A percentile compares a stretch with the other conserved stretches of the same genome.
These are phyloP conservation scores for Boletus edulis DNA, from an alignment of 768 basidiomycete genomes.

Conservation along the genomic window DNA sequence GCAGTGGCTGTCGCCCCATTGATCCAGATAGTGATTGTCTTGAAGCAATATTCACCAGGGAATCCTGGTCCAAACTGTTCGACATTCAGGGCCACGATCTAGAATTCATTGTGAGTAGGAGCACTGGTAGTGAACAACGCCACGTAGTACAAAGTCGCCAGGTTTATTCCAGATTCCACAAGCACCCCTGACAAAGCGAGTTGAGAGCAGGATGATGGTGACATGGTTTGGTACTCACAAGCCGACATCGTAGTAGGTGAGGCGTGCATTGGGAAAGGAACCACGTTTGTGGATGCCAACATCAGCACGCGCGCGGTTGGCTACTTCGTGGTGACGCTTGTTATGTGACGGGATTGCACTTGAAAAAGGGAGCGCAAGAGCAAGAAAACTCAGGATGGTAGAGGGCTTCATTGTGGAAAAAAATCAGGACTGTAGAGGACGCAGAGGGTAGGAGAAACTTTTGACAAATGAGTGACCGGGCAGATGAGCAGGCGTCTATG, in stretches of 20 bases:
- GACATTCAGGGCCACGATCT: constrained; percentile 30
- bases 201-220: background rate
- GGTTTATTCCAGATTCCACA: constrained; percentile 43
- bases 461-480: constrained; percentile 23
- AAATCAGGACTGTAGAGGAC: background rate
- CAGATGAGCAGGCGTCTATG: constrained; percentile 9
- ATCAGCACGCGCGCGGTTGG: constrained; percentile 42
- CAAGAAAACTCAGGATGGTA: constrained; percentile 33
- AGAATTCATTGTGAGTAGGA: background rate
- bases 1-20: constrained; percentile 55
- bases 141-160: constrained; percentile 25
- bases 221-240: constrained; percentile 34
- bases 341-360: constrained; percentile 25
- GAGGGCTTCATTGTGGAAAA: constrained; percentile 22
- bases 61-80: constrained; percentile 54
- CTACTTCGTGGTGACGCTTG: constrained; percentile 43
- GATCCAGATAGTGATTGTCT: constrained; percentile 57
- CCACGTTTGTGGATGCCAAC: constrained; percentile 34
- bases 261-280: constrained; percentile 34
- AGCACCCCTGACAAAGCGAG: constrained; percentile 43
- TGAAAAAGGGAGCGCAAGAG: constrained; percentile 35
- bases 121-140: background rate
- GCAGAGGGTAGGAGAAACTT: background rate
- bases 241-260: constrained; percentile 55
- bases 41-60: constrained; percentile 63